These are phyloP conservation scores for Fusarium sp. DNA, from an alignment of 2,329 filamentous ascomycete genomes.

Conservation along the genomic window DNA sequence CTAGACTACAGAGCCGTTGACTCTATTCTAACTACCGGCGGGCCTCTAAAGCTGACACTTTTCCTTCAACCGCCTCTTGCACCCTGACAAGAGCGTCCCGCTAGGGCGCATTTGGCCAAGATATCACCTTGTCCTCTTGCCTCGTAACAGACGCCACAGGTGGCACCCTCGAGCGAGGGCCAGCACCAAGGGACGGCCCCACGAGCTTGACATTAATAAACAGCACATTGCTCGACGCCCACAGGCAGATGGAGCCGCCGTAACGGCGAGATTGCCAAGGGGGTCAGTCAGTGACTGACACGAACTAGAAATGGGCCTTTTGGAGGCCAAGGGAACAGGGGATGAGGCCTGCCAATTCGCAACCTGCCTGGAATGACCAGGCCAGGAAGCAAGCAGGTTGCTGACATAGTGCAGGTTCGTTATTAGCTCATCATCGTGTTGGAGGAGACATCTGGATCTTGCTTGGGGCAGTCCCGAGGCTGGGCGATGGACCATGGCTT, in stretches of 20 bases:
- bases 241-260: slow-evolving; percentile 14
- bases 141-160: slow-evolving; percentile 24
- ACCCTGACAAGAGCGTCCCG: slow-evolving; percentile 1
- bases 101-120: slow-evolving; percentile 21
- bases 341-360: slow-evolving; percentile 23
- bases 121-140: slow-evolving; percentile 8
- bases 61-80: slow-evolving; percentile 14
- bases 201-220: slow-evolving; percentile 38
- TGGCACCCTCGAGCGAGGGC: slow-evolving; percentile 19
- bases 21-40: slow-evolving; percentile 34
- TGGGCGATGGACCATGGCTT: not conserved
- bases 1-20: slow-evolving; percentile 20
- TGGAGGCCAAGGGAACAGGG: slow-evolving; percentile 16
- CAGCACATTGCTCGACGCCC: slow-evolving; percentile 10
- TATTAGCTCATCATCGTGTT: slow-evolving; percentile 7
- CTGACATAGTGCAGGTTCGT: slow-evolving; percentile 21
- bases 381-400: slow-evolving; percentile 13
- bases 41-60: slow-evolving; percentile 5
- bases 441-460: not conserved
- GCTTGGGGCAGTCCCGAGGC: not conserved
- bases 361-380: slow-evolving; percentile 16
- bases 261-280: slow-evolving; percentile 36
- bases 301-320: slow-evolving; percentile 28
- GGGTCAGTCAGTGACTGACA: slow-evolving; percentile 30
- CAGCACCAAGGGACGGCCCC: slow-evolving; percentile 17